Evolutionary conservation across 352 stramenopile species (phyloP).

Genomic region (Globisporangium irregulare): DNA sequence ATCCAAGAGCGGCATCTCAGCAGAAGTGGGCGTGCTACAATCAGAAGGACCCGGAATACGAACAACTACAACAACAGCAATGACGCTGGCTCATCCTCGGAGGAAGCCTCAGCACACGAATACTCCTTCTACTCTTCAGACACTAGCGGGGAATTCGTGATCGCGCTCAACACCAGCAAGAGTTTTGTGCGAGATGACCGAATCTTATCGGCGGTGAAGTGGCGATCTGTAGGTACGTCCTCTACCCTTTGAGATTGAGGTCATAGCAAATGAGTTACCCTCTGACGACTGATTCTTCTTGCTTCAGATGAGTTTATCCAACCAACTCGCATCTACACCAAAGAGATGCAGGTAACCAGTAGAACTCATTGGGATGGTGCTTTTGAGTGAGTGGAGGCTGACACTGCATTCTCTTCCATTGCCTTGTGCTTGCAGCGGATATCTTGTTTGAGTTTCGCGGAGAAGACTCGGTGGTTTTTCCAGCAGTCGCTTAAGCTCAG

Average conservation of each 20-base stretch:
- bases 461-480: constrained; percentile 72
- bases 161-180: constrained; percentile 2
- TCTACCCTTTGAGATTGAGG: neutral
- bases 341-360: constrained; percentile 14
- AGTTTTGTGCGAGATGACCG: constrained; percentile 21
- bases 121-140: constrained; percentile 9
- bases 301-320: constrained; percentile 10
- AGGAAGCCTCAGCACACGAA: constrained; percentile 8
- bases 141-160: neutral
- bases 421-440: constrained; percentile 26
- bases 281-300: neutral
- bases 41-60: neutral
- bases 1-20: constrained; percentile 29
- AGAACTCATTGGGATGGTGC: neutral
- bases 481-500: constrained; percentile 57
- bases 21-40: constrained; percentile 10
- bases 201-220: constrained; percentile 1
- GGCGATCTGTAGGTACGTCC: constrained; percentile 18
- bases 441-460: constrained; percentile 39
- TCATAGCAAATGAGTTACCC: neutral
- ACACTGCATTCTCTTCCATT: neutral
- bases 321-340: constrained; percentile 16
- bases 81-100: constrained; percentile 9
- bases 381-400: neutral
- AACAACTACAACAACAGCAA: neutral